Conservation (phyloP, 2,329 filamentous ascomycete species). For the Metarhizium brunneum region DNA sequence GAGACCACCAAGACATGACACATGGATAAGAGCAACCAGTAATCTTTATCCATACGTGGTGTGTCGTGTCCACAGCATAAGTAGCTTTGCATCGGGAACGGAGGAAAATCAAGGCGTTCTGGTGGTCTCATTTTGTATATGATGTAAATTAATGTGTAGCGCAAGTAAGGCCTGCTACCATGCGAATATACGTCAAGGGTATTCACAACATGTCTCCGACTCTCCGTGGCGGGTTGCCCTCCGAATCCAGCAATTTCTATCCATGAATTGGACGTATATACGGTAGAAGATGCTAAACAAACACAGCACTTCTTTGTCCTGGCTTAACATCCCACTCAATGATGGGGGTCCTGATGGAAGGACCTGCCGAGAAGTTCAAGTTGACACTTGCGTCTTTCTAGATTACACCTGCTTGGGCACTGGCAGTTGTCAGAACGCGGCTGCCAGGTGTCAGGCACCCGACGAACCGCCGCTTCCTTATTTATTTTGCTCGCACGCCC, state of each 20-base stretch:
- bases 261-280: too few species aligned
- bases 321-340: too few species aligned
- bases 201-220: too few species aligned
- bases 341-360: too few species aligned
- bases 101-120: conserved; percentile 1
- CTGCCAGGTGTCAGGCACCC: background rate
- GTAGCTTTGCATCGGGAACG: background rate
- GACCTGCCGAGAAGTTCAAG: background rate
- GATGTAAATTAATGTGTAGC: background rate
- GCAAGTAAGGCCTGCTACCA: background rate
- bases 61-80: background rate
- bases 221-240: too few species aligned
- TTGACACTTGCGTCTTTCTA: background rate
- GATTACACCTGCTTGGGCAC: background rate
- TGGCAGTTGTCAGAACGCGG: background rate
- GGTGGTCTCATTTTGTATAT: background rate
- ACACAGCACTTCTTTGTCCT: background rate
- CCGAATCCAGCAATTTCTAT: too few species aligned
- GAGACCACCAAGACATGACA: conserved; percentile 8
- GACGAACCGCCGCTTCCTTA: background rate
- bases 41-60: background rate
- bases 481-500: background rate
- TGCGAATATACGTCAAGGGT: background rate
- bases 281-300: too few species aligned
- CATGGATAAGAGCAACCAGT: background rate